These are phyloP conservation scores for Dactylellina sp. DNA, from an alignment of 2,329 filamentous ascomycete genomes.

Conservation along the genomic window DNA sequence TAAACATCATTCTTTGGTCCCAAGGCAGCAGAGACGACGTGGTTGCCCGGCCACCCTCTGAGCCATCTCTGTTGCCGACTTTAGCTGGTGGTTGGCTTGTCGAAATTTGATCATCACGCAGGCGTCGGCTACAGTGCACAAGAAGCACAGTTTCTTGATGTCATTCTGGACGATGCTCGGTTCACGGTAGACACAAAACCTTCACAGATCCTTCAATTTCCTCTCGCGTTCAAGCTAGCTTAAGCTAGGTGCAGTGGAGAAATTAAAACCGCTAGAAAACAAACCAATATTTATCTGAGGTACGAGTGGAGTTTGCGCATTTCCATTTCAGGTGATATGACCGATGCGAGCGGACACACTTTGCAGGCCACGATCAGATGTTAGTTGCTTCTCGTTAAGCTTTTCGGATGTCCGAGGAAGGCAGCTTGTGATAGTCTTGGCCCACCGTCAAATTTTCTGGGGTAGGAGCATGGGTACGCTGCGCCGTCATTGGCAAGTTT, in stretches of 20 bases:
- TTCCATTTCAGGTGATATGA: conserved; percentile 48
- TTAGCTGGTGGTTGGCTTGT: background rate
- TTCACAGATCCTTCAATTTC: conserved; percentile 18
- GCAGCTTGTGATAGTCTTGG: conserved; percentile 57
- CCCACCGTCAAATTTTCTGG: conserved; percentile 45
- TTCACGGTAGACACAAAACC: no score
- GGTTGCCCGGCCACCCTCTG: conserved; percentile 17
- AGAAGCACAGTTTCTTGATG: background rate
- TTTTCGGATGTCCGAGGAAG: conserved; percentile 54
- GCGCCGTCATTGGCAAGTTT: conserved; percentile 43
- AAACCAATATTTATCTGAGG: conserved; percentile 19
- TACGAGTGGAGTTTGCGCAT: conserved; percentile 36
- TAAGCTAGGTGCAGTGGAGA: conserved; percentile 1
- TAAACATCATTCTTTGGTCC: conserved; percentile 39
- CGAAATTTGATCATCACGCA: conserved; percentile 12
- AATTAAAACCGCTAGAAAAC: conserved; percentile 7
- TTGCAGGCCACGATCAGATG: conserved; percentile 48
- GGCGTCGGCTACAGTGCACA: conserved; percentile 14
- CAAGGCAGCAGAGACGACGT: conserved; percentile 41
- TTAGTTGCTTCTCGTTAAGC: conserved; percentile 39
- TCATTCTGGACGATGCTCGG: background rate
- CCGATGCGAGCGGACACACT: conserved; percentile 35
- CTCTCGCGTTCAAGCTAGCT: no score
- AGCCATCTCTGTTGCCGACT: background rate
- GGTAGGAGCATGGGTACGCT: conserved; percentile 33